Evolutionary conservation across 1,284 basidiomycete species (phyloP).

Genomic region (Cryptococcus amylolentus): DNA sequence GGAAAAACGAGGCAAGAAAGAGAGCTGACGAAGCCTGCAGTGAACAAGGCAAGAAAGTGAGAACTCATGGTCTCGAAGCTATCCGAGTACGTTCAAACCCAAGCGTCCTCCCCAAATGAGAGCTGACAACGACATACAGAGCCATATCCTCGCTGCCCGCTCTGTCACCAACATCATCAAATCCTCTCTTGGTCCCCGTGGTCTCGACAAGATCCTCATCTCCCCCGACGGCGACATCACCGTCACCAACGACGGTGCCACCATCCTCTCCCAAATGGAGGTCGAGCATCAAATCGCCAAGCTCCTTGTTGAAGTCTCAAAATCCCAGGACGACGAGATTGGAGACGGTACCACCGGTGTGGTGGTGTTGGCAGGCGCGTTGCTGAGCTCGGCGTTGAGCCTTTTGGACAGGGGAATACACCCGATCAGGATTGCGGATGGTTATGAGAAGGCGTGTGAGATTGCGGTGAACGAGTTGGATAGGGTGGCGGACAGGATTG

Average conservation of each 20-base stretch:
- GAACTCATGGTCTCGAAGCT: constrained; percentile 89
- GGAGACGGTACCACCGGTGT: constrained; percentile 99
- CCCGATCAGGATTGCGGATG: constrained; percentile 96
- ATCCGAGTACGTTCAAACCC: constrained; percentile 70
- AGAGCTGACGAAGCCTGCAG: constrained; percentile 41
- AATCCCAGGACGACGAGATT: constrained; percentile 99
- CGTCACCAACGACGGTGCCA: constrained; percentile 97
- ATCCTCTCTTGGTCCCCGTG: constrained; percentile 90
- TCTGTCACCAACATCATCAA: constrained; percentile 87
- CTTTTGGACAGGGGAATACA: constrained; percentile 97
- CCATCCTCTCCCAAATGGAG: constrained; percentile 93
- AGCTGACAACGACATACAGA: constrained; percentile 54
- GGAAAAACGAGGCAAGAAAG: not conserved
- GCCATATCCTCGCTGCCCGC: constrained; percentile 88
- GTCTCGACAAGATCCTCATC: constrained; percentile 98
- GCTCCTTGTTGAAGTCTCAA: constrained; percentile 91
- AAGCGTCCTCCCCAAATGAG: not conserved
- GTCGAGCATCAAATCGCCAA: constrained; percentile 99
- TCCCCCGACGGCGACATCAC: constrained; percentile 98
- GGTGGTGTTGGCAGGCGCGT: constrained; percentile 96
- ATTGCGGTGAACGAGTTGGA: constrained; percentile 89
- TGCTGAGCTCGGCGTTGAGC: constrained; percentile 62
- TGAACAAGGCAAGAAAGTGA: constrained; percentile 91
- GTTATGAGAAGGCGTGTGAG: constrained; percentile 88
- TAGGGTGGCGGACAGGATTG: constrained; percentile 77